Evolutionary conservation across 2,329 filamentous ascomycete species (phyloP).

Genomic region (Pseudocercospora musae): DNA sequence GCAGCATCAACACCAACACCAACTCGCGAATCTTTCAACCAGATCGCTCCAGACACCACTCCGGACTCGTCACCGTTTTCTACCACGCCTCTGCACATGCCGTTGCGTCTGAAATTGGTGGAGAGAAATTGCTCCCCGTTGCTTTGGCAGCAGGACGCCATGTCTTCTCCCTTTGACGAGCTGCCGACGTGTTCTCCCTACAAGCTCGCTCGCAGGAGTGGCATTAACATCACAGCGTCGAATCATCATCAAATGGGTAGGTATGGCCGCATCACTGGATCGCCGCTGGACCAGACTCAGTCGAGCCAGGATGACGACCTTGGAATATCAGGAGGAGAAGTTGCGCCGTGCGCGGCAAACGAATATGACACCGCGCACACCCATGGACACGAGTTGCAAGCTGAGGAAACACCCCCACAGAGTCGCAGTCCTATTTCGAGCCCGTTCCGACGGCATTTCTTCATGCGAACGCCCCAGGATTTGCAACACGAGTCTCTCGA

Average conservation of each 20-base stretch:
- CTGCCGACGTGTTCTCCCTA: slow-evolving; percentile 7
- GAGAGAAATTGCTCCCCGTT: slow-evolving; percentile 25
- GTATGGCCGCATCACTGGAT: slow-evolving; percentile 37
- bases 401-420: not conserved
- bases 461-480: slow-evolving; percentile 15
- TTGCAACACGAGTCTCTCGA: slow-evolving; percentile 12
- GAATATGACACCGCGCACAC: not conserved
- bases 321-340: not conserved
- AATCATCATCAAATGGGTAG: slow-evolving; percentile 50
- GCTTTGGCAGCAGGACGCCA: slow-evolving; percentile 16
- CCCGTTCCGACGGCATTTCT: slow-evolving; percentile 25
- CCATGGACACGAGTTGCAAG: not conserved
- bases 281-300: not conserved
- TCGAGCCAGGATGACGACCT: not conserved
- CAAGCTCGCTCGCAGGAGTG: slow-evolving; percentile 8
- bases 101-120: slow-evolving; percentile 26
- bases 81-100: slow-evolving; percentile 40
- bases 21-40: slow-evolving; percentile 35
- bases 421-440: slow-evolving; percentile 23
- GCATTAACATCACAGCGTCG: slow-evolving; percentile 25
- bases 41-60: slow-evolving; percentile 27
- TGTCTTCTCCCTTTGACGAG: slow-evolving; percentile 20
- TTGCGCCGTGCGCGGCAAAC: not conserved
- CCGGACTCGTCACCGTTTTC: slow-evolving; percentile 44
- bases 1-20: slow-evolving; percentile 29